Base-by-base conservation (phyloP, 352 stramenopile genomes). In the Globisporangium lucens region DNA sequence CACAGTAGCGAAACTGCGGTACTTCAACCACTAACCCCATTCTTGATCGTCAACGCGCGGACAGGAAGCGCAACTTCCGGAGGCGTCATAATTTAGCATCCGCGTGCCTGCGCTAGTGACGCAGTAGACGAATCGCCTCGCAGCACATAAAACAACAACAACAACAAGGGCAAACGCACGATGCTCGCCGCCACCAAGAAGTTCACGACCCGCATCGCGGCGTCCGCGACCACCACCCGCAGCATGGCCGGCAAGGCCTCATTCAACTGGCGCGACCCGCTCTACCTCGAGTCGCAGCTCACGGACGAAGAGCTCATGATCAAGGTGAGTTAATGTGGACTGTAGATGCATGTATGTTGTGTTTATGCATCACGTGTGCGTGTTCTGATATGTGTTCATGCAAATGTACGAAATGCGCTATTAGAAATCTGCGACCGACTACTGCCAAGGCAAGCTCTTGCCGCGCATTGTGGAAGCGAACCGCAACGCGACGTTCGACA, bases 381-480 rank as follows among this genome's bases (percentile, higher is more conserved):
- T 30, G 12, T 15, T 13, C 55, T 60, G 55, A 36, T 49, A 35
- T 52, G 5, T 49, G 1, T 49, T 20, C 10, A 47, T 57, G 36
- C 43, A 30, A 22, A 22, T 60, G 30, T 29, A 10, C 43, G 58
- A 22, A 10, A 22, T 55, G 27, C 35, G 46, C 10, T 10, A 15
- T 51, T 74, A 97, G 83, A 95, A 98, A 83, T 91, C 94, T 3
- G 89, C 95, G 36, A 89, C 90, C 41, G 80, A 89, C 49, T 99
- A 98, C 82, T 98, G 94, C 77, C 93, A 98, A 73, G 74, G 85
- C 56, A 94, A 98, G 71, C 82, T 99, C 24, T 71, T 98, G 71
- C 97, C 97, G 43, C 71, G 89, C 61, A 98, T 99, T 49, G 76
- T 99, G 13, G 67, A 98, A 61, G 94, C 93, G 13, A 99, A 99